Evolutionary conservation across 441 rosid genomes (phyloP).

Genomic region (Breynia disticha): DNA sequence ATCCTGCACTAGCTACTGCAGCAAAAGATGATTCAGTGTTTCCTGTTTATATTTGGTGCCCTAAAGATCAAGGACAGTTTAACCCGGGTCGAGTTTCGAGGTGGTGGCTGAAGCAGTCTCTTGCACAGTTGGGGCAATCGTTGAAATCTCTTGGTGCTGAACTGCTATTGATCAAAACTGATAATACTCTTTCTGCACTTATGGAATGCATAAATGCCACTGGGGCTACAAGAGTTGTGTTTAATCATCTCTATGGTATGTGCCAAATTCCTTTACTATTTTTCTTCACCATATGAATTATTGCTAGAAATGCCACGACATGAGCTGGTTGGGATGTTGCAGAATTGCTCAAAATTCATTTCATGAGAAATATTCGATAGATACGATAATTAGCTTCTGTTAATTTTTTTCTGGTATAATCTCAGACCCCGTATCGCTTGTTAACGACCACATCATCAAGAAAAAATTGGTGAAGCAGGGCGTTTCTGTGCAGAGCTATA

Average conservation of each 20-base stretch:
- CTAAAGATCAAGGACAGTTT: conserved; percentile 78
- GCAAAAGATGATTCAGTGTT: conserved; percentile 63
- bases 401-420: background rate
- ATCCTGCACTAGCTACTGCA: conserved; percentile 81
- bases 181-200: conserved; percentile 57
- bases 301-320: too few relatives aligned
- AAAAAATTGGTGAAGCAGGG: conserved; percentile 60
- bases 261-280: background rate
- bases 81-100: conserved; percentile 84
- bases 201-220: conserved; percentile 48
- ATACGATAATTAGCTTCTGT: background rate
- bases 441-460: conserved; percentile 67
- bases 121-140: conserved; percentile 50
- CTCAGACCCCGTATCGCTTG: conserved; percentile 74
- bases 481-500: conserved; percentile 70
- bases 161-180: conserved; percentile 54
- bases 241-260: conserved; percentile 83
- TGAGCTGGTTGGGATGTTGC: too few relatives aligned
- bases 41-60: conserved; percentile 86
- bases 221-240: conserved; percentile 72
- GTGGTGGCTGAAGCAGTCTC: conserved; percentile 97
- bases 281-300: too few relatives aligned
- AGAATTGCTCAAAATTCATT: too few relatives aligned
- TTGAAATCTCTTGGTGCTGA: conserved; percentile 69
- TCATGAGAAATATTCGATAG: background rate